Base-by-base conservation (phyloP, 1,284 basidiomycete genomes). In the Stereum hirsutum region DNA sequence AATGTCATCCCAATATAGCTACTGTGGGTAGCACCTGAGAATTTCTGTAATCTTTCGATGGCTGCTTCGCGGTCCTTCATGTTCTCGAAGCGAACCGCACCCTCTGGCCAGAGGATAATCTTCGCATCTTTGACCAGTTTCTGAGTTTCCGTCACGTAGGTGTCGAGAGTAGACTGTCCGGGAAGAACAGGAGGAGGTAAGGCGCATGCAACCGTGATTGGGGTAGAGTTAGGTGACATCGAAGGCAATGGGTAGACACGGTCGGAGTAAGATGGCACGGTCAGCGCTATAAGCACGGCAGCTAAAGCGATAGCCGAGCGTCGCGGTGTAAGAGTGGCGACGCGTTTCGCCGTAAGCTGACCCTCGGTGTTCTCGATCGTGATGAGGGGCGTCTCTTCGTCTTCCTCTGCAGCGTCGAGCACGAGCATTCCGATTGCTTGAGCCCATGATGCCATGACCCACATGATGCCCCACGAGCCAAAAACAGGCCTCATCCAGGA, bases 101-200 rank as follows among this genome's bases (percentile, higher is more conserved):
- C 76, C 59, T 89, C 87, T 0, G 86, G 86, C 85, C 86, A 89
- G 1, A 89, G 61, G 14, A 88, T 55, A n/a, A 89, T 56, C 34
- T 73, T 68, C 1, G 81, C 75, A 8, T 48, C 48, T n/a, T n/a
- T 10, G 10, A 35, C 33, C 5, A 63, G 66, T 20, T 52, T 67
- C 35, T 53, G 53, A 5, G 71, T 75, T 55, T 84, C 84, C 0
- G 33, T 21, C 24, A 87, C 68, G 57, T 73, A 89, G 48, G 81
- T 73, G 0, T 75, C 57, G n/a, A 89, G 58, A 0, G 61, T 66
- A 2, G 70, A 64, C 24, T 65, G 65, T 12, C 64, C 58, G 45
- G 65, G 64, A 20, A 60, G 59, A 10, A 63, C 53, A 20, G 59
- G 61, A 4, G 68, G 57, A 1, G 81, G 81, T 19, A 86, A 59